These are phyloP conservation scores for Helichrysum umbraculigerum DNA, from an alignment of 129 eudicot genomes.

Conservation along the genomic window DNA sequence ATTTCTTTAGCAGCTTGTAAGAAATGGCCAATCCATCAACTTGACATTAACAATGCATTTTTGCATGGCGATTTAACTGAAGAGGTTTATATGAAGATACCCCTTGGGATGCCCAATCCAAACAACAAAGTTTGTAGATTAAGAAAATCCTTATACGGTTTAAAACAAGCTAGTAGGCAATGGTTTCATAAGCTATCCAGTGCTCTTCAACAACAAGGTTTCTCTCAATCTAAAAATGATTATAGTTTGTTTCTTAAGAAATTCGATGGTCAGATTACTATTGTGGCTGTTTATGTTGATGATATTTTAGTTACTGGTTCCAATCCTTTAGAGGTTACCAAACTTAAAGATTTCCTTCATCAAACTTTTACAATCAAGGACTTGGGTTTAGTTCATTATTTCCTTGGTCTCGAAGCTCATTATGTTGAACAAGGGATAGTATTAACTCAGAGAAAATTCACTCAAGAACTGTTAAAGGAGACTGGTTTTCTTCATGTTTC, in stretches of 20 bases:
- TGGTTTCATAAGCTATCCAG: neutral
- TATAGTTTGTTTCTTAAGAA: no score
- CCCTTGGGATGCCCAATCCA: neutral
- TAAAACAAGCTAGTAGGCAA: neutral
- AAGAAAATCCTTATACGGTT: neutral
- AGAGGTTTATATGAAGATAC: neutral
- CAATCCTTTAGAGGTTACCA: no score
- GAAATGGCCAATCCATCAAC: neutral
- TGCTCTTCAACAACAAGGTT: neutral
- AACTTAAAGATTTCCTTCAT: no score
- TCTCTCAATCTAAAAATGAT: neutral
- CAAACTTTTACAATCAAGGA: no score
- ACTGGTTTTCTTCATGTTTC: no score
- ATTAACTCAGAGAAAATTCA: no score
- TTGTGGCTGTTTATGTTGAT: neutral
- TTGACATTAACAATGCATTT: no score
- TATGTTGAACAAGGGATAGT: no score
- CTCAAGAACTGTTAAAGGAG: no score
- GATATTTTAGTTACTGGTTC: neutral
- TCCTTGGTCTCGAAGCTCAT: no score
- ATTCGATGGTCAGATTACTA: neutral
- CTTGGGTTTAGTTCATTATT: no score
- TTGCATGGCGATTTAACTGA: no score
- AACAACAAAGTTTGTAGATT: neutral
- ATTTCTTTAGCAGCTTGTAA: neutral